Conservation (phyloP, 2,329 filamentous ascomycete genomes). For the Neoascochyta sp. region DNA sequence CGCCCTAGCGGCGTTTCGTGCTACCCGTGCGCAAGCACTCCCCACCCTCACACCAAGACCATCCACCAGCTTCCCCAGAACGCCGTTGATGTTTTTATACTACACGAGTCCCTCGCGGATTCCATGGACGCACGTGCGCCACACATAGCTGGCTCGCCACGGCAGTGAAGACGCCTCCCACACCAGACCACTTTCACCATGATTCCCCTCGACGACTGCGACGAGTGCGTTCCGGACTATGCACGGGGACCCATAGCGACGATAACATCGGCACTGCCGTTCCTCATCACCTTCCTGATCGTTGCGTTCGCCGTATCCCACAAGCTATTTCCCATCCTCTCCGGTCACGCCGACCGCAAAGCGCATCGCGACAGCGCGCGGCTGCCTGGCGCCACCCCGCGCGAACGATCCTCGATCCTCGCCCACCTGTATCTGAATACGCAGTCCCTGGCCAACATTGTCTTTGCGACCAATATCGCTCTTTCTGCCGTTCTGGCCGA, state of each 20-base stretch:
- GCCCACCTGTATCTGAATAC: conserved; percentile 40
- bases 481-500: conserved; percentile 74
- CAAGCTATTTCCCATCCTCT: conserved; percentile 70
- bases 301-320: conserved; percentile 61
- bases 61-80: no score
- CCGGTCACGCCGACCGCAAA: conserved; percentile 54
- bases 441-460: conserved; percentile 52
- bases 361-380: conserved; percentile 61
- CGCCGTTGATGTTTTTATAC: no score
- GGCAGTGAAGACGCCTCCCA: conserved; percentile 13
- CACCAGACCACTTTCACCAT: conserved; percentile 17
- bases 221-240: conserved; percentile 56
- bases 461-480: conserved; percentile 73
- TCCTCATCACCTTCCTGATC: conserved; percentile 65
- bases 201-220: conserved; percentile 49
- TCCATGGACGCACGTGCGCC: conserved; percentile 24
- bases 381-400: conserved; percentile 45
- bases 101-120: no score
- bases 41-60: no score
- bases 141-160: conserved; percentile 13
- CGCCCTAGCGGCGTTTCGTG: conserved; percentile 13
- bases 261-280: conserved; percentile 62
- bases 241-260: conserved; percentile 47
- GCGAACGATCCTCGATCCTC: conserved; percentile 21
- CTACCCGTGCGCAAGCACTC: conserved; percentile 14